Evolutionary conservation across 2,329 filamentous ascomycete species (phyloP), one percentile per base, ranked within the genome.

Genomic region (Xylaria sp.): DNA sequence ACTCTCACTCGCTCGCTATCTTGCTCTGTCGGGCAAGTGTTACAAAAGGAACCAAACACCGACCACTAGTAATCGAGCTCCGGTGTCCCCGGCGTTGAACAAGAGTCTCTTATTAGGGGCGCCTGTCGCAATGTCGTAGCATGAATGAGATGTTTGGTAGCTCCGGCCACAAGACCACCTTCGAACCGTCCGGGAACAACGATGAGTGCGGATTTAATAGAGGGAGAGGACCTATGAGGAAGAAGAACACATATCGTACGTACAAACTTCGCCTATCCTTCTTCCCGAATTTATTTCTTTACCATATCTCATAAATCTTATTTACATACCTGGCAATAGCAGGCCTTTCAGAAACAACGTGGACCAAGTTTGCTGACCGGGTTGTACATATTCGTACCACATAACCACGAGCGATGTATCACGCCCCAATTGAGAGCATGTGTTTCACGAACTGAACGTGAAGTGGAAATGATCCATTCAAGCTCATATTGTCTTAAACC

Each of bases 61-160:
- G 34, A 39, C 53, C 19, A 17, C 12, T 42, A 45, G 21, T 45
- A n/a, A n/a, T 57, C 55, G 55, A 21, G 12, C 36, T 30, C 55
- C 36, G 55, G 17, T 30, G 12, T 9, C 21, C 30, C 55, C 55
- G 36, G 24, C 4, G 32, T 11, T 17, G 39, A 42, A 42, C 39
- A 42, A 42, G 39, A 42, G 11, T 42, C 39, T 42, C 12, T 42
- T 42, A 42, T 42, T 14, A 14, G 2, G 39, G 39, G 39, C 14
- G 17, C 14, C 14, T 42, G 4, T 17, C 14, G 12, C 11, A 42
- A 17, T 5, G 14, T 5, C 14, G 2, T 11, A 42, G 14, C 11
- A 42, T 14, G 39, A 36, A 11, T 11, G 11, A 36, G 7, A 36
- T 8, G 34, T 36, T 7, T 36, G 6, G 11, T 11, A 11, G 6